phyloP scores from a whole-genome alignment of 2,329 filamentous ascomycete species.

The Monilinia aucupariae region DNA sequence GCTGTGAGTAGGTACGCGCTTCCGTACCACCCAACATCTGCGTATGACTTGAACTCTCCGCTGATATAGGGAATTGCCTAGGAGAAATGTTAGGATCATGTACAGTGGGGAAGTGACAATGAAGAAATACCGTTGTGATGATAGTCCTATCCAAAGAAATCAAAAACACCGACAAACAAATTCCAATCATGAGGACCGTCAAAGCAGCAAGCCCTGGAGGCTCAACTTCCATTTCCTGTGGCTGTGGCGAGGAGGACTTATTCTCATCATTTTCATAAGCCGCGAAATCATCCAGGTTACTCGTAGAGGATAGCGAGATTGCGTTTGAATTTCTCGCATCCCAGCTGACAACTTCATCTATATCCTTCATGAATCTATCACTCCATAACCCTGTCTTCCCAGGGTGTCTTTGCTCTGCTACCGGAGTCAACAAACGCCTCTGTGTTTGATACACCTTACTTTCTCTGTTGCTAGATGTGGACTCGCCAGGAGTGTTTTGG shows the following conservation, averaged over 20 bases:
- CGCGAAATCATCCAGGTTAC: not conserved
- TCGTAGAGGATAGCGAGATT: not conserved
- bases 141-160: conserved; percentile 36
- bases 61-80: conserved; percentile 39
- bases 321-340: not conserved
- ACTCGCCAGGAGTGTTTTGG: conserved; percentile 5
- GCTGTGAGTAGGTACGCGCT: conserved; percentile 41
- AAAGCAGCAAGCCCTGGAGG: conserved; percentile 24
- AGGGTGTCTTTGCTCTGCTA: conserved; percentile 22
- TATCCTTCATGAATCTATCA: not conserved
- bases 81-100: conserved; percentile 37
- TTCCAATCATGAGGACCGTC: conserved; percentile 28
- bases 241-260: not conserved
- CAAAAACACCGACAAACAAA: conserved; percentile 29
- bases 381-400: conserved; percentile 16
- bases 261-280: not conserved
- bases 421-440: conserved; percentile 14
- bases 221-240: not conserved
- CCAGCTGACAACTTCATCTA: not conserved
- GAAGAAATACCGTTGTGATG: conserved; percentile 36
- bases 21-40: conserved; percentile 42
- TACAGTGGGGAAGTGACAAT: conserved; percentile 35
- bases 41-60: not conserved
- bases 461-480: not conserved
- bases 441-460: not conserved